Evolutionary conservation across 441 rosid species (phyloP).

Genomic region (Geranium incanum): DNA sequence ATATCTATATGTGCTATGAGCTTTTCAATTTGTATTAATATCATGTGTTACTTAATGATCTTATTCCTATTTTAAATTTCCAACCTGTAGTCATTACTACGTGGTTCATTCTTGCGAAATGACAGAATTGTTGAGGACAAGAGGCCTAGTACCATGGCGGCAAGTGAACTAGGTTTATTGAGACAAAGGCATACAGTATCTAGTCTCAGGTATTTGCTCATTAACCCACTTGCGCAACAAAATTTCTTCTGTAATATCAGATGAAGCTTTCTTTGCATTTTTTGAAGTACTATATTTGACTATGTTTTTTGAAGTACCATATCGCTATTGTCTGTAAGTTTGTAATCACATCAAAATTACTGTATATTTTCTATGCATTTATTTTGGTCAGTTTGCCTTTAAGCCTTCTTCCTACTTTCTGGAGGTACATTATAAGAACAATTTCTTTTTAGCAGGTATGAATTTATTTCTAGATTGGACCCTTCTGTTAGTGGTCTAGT

Average conservation of each 20-base stretch:
- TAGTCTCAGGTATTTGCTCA: constrained; percentile 62
- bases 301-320: not conserved
- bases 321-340: not conserved
- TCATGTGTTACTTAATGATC: not conserved
- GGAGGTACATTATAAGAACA: not conserved
- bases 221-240: not conserved
- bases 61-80: not conserved
- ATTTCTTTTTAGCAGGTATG: constrained; percentile 52
- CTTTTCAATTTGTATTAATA: not conserved
- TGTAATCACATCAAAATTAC: not conserved
- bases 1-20: not conserved
- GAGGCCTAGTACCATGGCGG: constrained; percentile 67
- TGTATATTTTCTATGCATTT: not conserved
- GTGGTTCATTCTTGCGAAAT: constrained; percentile 90
- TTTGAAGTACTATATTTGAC: not conserved
- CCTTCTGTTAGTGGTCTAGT: constrained; percentile 42
- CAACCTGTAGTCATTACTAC: constrained; percentile 58
- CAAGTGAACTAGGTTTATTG: constrained; percentile 76
- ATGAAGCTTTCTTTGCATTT: not conserved
- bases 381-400: not conserved
- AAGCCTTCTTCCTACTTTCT: not conserved
- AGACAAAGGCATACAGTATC: constrained; percentile 86
- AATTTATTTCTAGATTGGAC: constrained; percentile 68
- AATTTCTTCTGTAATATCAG: not conserved
- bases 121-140: constrained; percentile 43